Evolutionary conservation across 1,284 basidiomycete genomes (phyloP), one percentile per base, ranked within the genome.

Genomic region (Pulveroboletus sp.): DNA sequence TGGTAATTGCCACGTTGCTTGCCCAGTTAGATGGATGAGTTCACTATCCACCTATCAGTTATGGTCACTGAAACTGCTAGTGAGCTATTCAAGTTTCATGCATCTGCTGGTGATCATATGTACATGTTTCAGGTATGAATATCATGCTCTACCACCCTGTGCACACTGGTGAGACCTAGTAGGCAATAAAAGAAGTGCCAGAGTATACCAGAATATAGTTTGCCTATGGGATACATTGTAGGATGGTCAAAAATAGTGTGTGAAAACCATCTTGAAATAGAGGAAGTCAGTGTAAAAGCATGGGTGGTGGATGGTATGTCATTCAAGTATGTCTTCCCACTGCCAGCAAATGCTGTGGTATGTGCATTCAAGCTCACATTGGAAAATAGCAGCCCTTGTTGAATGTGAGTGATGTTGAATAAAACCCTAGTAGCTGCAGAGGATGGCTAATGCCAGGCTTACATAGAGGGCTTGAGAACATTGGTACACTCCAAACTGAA

Each of bases 101-200:
- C 50, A 86, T 85, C 84, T 64, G 84, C 75, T 64, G 85, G 85
- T 39, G 84, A 82, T 84, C 85, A 87, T 50, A 87, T 84, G 60
- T 82, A n/a, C n/a, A n/a, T n/a, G 77, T 71, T 86, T 87, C 24
- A 85, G 84, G 68, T 82, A 87, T 8, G 83, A 83, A 77, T 86
- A 87, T 72, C 83, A 79, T 53, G 73, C 77, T 63, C 84, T 7
- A 7, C 26, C 26, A 29, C 26, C 26, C 26, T 29, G 26, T 29
- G 26, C 26, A 29, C 26, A 7, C 26, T 7, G 26, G 26, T 29
- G 26, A 29, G 26, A 29, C 26, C 26, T 29, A 7, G 26, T 29
- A 29, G 26, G 26, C 26, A 29, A 29, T 29, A 29, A 29, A 29
- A 29, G 26, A 29, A 29, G 26, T 29, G 26, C 26, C 26, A 7